A percentile compares a stretch with the other conserved stretches of the same genome.
Evolutionary conservation across 345 rosid species (phyloP).

Genomic region (Bretschneidera sinensis): DNA sequence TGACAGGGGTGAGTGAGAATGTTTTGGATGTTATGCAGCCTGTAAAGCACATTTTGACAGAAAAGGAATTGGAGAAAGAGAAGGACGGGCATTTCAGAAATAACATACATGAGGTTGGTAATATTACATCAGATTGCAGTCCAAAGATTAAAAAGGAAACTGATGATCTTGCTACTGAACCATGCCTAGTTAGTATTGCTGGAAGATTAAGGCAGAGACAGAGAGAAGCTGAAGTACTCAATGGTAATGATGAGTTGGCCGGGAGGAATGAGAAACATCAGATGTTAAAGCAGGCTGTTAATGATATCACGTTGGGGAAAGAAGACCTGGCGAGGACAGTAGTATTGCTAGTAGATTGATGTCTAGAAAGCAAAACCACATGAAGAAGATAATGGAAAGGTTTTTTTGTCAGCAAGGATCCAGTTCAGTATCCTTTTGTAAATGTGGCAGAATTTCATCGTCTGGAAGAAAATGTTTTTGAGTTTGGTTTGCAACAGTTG

Average conservation of each 20-base stretch:
- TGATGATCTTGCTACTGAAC: constrained; percentile 20
- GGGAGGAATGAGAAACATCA: neutral
- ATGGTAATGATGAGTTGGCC: neutral
- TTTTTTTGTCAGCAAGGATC: neutral
- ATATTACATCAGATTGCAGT: neutral
- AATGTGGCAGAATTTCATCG: too few relatives aligned
- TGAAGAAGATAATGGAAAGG: neutral
- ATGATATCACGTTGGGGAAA: neutral
- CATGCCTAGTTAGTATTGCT: constrained; percentile 34
- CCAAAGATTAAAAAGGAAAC: constrained; percentile 18
- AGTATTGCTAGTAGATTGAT: too few relatives aligned
- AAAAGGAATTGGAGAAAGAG: neutral
- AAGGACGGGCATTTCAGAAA: neutral
- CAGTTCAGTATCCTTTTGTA: neutral
- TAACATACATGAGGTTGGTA: neutral
- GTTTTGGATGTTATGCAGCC: neutral
- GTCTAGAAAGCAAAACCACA: constrained; percentile 12
- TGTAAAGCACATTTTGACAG: neutral
- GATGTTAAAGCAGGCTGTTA: too few relatives aligned
- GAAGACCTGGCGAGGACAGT: constrained; percentile 11
- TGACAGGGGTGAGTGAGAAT: neutral
- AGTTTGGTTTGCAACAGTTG: too few relatives aligned
- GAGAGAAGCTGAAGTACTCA: neutral
- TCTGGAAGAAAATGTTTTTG: too few relatives aligned
- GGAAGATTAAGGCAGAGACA: constrained; percentile 38